Evolutionary conservation across 2,329 filamentous ascomycete genomes (phyloP).

Genomic region (Hypomyces perniciosus): DNA sequence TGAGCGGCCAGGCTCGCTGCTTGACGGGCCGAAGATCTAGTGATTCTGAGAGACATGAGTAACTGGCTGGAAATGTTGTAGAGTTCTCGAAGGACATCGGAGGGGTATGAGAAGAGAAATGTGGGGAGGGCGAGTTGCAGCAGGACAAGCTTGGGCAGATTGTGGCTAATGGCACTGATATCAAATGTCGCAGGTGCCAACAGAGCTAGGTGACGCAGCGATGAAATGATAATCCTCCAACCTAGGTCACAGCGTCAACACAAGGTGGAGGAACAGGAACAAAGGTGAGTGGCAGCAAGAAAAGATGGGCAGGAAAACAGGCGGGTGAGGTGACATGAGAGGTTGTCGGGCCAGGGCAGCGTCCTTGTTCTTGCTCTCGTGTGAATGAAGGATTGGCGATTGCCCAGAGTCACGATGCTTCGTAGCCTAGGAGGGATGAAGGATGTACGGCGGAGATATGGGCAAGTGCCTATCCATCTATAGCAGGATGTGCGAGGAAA

Average conservation of each 20-base stretch:
- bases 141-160: neutral
- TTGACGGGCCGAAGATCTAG: slow-evolving; percentile 89
- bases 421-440: too few relatives aligned
- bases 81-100: slow-evolving; percentile 19
- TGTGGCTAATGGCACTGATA: neutral
- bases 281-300: slow-evolving; percentile 10
- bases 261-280: slow-evolving; percentile 15
- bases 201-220: neutral
- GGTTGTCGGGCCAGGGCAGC: too few relatives aligned
- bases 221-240: neutral
- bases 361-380: too few relatives aligned
- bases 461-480: neutral
- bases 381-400: too few relatives aligned
- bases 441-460: neutral
- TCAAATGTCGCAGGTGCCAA: neutral
- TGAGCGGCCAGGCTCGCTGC: slow-evolving; percentile 59
- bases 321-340: too few relatives aligned
- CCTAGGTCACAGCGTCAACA: slow-evolving; percentile 2
- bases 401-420: too few relatives aligned
- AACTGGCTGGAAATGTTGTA: slow-evolving; percentile 6
- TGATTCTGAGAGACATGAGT: slow-evolving; percentile 97
- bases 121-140: slow-evolving; percentile 15
- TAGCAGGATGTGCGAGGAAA: slow-evolving; percentile 7
- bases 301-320: neutral
- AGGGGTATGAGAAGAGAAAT: slow-evolving; percentile 17